Evolutionary conservation across 2,329 filamentous ascomycete genomes (phyloP).

Genomic region (Aureobasidium namibiae): DNA sequence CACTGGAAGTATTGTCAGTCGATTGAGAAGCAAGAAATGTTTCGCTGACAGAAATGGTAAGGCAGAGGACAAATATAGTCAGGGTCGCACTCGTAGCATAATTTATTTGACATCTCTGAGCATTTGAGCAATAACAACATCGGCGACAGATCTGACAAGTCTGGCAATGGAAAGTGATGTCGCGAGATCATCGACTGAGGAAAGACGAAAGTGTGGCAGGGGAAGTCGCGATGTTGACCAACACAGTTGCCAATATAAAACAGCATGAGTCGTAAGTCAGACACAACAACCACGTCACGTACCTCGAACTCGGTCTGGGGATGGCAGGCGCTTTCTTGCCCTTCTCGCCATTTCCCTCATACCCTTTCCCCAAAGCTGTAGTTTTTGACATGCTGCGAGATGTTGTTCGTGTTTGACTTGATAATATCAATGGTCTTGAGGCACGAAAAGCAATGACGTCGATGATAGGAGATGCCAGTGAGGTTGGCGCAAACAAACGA

Average conservation of each 20-base stretch:
- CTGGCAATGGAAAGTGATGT: neutral
- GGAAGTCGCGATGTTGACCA: neutral
- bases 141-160: neutral
- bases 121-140: neutral
- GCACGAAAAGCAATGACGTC: neutral
- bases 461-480: neutral
- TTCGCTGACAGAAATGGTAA: neutral
- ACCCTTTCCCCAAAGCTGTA: neutral
- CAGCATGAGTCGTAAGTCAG: neutral
- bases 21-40: neutral
- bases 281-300: slow-evolving; percentile 13
- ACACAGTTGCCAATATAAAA: neutral
- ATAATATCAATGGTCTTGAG: neutral
- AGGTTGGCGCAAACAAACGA: neutral
- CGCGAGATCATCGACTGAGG: neutral
- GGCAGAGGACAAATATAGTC: neutral
- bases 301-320: slow-evolving; percentile 60
- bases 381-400: neutral
- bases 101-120: neutral
- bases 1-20: slow-evolving; percentile 38
- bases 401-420: too few species aligned
- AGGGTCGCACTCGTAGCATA: neutral
- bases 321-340: slow-evolving; percentile 33
- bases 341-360: slow-evolving; percentile 9
- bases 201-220: neutral